Evolutionary conservation across 345 rosid genomes (phyloP), one percentile per base, ranked within the genome.

Genomic region (Orychophragmus violaceus): DNA sequence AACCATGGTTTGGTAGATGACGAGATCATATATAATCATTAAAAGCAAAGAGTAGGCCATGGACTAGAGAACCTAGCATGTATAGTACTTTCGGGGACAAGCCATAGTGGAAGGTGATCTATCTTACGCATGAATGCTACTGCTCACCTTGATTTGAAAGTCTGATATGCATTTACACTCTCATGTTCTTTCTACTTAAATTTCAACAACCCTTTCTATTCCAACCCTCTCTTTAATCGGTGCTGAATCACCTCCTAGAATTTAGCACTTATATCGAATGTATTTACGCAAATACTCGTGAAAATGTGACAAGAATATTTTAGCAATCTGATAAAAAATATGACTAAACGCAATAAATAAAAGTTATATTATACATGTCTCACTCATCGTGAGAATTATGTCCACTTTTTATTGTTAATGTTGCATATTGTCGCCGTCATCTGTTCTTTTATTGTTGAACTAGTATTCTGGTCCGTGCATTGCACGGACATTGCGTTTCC

Each of bases 71-170:
- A 57, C 44, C 33, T 71, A 64, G 59, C 51, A 19, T 71, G 76
- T 64, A 55, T 48, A 25, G 59, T 71, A 71, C 51, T 72, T 62
- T 25, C 22, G 66, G 76, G 71, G 70, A 72, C 76, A 72, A 72
- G 41, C 13, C 30, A 72, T 72, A 72, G 76, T 72, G 76, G 76
- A 64, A 48, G 59, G 22, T 72, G 76, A 72, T 37, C 59, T 21
- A 72, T 57, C 71, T 33, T 39, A 64, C 70, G 70, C 70, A 64
- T 64, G 70, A 56, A 72, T 27, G 6, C 59, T 58, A 18, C 44
- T 72, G 76, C 51, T 72, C 57, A 45, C 3, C 30, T 70, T 64
- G 64, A 64, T 72, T 72, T 64, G 70, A 64, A 5, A 46, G 59
- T 57, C 51, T 48, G 32, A 55, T 63, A 23, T 25, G 23, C 64